Percentiles rank a stretch among this genome's conserved stretches.
Evolutionary conservation across 2,329 filamentous ascomycete genomes (phyloP).

Genomic region (Cadophora gregata): DNA sequence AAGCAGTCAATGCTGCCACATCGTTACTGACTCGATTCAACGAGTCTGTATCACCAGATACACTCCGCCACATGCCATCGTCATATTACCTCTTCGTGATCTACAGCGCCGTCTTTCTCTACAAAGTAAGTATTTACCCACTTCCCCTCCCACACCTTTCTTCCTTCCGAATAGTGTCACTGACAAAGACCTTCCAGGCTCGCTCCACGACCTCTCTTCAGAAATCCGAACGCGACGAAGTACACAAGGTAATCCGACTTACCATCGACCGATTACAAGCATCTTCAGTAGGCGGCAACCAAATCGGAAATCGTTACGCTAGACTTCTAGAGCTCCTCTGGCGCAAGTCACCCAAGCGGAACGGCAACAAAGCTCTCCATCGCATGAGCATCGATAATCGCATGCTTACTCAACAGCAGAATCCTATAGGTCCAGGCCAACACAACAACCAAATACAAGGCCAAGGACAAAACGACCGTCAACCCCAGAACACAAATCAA

Average conservation of each 20-base stretch:
- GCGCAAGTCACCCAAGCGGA: conserved; percentile 48
- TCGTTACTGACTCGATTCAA: conserved; percentile 65
- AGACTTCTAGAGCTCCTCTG: conserved; percentile 65
- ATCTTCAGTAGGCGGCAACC: conserved; percentile 61
- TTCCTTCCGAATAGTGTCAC: conserved; percentile 30
- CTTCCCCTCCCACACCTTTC: background rate
- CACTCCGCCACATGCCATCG: conserved; percentile 68
- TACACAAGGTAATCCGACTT: conserved; percentile 62
- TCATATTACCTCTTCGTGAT: conserved; percentile 67
- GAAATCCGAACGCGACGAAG: conserved; percentile 54
- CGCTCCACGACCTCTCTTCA: conserved; percentile 41
- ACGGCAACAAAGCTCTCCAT: conserved; percentile 1
- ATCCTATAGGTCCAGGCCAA: background rate
- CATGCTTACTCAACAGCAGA: conserved; percentile 10
- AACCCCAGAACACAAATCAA: background rate
- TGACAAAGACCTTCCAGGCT: conserved; percentile 23
- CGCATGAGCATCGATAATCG: conserved; percentile 22
- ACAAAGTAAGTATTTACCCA: conserved; percentile 56
- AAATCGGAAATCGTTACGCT: conserved; percentile 66
- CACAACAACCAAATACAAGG: background rate
- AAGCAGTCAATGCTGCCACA: conserved; percentile 68
- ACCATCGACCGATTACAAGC: conserved; percentile 65
- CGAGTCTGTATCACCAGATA: conserved; percentile 62
- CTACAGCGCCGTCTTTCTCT: conserved; percentile 68
- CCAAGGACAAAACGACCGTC: background rate